These are phyloP conservation scores for Cercis canadensis DNA, from an alignment of 306 rosid species.

Conservation along the genomic window DNA sequence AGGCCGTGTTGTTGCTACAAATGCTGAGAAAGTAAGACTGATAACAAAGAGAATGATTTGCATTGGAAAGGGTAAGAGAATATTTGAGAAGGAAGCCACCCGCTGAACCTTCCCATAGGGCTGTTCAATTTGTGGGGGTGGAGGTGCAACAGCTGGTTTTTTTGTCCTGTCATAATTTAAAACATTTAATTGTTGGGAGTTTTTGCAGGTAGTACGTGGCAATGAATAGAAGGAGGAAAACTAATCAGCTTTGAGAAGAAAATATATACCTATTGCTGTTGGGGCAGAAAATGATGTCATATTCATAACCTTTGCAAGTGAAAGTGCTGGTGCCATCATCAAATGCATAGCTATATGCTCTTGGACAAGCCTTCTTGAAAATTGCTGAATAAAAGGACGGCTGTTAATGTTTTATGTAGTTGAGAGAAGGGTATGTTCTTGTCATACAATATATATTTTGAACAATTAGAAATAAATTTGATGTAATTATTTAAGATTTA, in stretches of 20 bases:
- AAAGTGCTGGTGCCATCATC: slow-evolving; percentile 92
- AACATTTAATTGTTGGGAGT: neutral
- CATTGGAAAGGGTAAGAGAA: slow-evolving; percentile 46
- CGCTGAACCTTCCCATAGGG: slow-evolving; percentile 46
- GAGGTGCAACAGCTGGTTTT: slow-evolving; percentile 34
- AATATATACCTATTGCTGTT: slow-evolving; percentile 44
- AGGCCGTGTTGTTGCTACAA: neutral
- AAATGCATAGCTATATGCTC: slow-evolving; percentile 89
- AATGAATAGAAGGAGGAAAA: slow-evolving; percentile 6
- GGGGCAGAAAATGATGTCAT: slow-evolving; percentile 81
- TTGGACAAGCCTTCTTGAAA: slow-evolving; percentile 91
- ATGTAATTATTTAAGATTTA: too few relatives aligned
- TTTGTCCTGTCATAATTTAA: slow-evolving; percentile 50
- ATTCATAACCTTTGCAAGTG: slow-evolving; percentile 83
- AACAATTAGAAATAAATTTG: too few relatives aligned
- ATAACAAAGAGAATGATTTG: slow-evolving; percentile 36
- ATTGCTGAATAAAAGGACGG: slow-evolving; percentile 79
- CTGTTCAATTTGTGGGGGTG: slow-evolving; percentile 45
- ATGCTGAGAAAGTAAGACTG: slow-evolving; percentile 17
- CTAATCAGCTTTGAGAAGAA: neutral
- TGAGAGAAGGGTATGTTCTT: too few relatives aligned
- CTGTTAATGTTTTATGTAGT: too few relatives aligned
- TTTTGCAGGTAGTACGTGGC: slow-evolving; percentile 3
- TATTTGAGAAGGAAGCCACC: slow-evolving; percentile 58
- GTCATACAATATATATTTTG: too few relatives aligned